Evolutionary conservation across 2,329 filamentous ascomycete species (phyloP).

Genomic region (Pyrenochaeta sp.): DNA sequence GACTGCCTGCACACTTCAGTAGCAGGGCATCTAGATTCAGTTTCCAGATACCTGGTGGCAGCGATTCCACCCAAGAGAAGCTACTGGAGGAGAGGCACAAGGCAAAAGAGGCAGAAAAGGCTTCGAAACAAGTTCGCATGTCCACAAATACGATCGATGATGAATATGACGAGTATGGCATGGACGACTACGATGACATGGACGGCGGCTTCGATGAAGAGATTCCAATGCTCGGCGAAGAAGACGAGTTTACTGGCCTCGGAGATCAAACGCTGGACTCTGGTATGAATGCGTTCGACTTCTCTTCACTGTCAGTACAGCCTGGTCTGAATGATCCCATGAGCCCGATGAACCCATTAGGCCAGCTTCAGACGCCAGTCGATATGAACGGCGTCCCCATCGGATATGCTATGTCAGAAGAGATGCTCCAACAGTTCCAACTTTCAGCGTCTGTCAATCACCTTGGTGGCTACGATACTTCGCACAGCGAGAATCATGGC

Average conservation of each 20-base stretch:
- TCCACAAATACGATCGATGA: constrained; percentile 49
- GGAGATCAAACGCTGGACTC: constrained; percentile 37
- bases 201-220: constrained; percentile 70
- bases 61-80: constrained; percentile 71
- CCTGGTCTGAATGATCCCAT: constrained; percentile 25
- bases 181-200: constrained; percentile 57
- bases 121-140: constrained; percentile 50
- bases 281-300: constrained; percentile 44
- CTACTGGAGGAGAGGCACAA: constrained; percentile 76
- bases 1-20: constrained; percentile 54
- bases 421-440: constrained; percentile 30
- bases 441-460: constrained; percentile 6
- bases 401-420: constrained; percentile 43
- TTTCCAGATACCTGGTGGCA: constrained; percentile 79
- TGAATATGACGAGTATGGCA: constrained; percentile 49
- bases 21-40: constrained; percentile 83
- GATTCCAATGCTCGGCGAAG: constrained; percentile 65
- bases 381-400: constrained; percentile 44
- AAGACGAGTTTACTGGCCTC: constrained; percentile 40
- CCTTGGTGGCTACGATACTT: not conserved
- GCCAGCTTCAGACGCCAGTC: constrained; percentile 35
- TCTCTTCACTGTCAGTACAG: constrained; percentile 41
- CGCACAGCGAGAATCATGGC: constrained; percentile 8
- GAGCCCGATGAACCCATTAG: constrained; percentile 31
- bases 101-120: constrained; percentile 70